A percentile compares a stretch with the other conserved stretches of the same genome.
These are phyloP conservation scores for Polysphondylium violaceum DNA, from an alignment of 78 protist genomes.

Conservation along the genomic window DNA sequence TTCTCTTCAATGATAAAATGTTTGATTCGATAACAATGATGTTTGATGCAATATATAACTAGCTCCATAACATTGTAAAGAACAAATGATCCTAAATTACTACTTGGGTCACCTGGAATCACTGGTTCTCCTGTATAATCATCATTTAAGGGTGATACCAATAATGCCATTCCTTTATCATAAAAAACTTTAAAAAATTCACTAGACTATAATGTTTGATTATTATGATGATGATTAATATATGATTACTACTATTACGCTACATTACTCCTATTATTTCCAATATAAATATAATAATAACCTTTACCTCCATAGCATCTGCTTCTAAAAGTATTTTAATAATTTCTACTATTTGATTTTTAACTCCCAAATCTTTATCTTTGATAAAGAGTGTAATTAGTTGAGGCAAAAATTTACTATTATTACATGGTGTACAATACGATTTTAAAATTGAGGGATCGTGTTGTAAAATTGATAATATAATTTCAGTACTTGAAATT, in stretches of 20 bases:
- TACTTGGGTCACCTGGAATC: conserved; percentile 74
- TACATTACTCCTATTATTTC: too few species aligned
- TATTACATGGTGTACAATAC: conserved; percentile 3
- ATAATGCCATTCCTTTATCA: conserved; percentile 54
- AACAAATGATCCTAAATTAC: conserved; percentile 57
- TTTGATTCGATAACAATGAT: conserved; percentile 77
- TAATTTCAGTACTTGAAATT: conserved; percentile 53
- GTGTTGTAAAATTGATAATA: conserved; percentile 46
- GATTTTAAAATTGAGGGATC: conserved; percentile 50
- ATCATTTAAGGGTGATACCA: conserved; percentile 68
- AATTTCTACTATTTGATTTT: conserved; percentile 79
- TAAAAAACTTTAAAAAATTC: conserved; percentile 85
- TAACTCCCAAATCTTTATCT: conserved; percentile 75
- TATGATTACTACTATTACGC: not conserved
- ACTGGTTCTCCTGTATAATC: conserved; percentile 11
- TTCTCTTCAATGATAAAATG: conserved; percentile 82
- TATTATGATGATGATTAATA: not conserved
- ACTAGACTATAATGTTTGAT: conserved; percentile 33
- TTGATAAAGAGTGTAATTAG: conserved; percentile 38
- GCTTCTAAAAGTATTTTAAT: conserved; percentile 60
- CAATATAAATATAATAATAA: not conserved
- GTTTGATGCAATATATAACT: conserved; percentile 77
- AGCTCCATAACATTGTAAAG: conserved; percentile 72
- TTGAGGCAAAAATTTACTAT: conserved; percentile 45
- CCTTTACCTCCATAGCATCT: conserved; percentile 29